Conservation (phyloP, 139 green algal genomes). For the Pleodorina starrii region DNA sequence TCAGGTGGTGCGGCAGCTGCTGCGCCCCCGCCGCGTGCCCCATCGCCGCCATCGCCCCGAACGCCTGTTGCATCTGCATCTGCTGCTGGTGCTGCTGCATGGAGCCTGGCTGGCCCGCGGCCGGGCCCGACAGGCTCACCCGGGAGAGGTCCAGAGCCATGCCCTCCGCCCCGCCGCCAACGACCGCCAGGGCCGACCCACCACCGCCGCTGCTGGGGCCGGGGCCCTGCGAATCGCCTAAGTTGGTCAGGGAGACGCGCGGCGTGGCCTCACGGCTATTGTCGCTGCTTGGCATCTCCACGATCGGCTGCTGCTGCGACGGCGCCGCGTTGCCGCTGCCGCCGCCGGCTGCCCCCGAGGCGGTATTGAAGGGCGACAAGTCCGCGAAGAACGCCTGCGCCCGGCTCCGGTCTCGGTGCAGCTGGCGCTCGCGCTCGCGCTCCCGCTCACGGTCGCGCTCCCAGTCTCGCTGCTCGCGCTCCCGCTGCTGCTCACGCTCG, state of each 20-base stretch:
- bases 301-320: neutral
- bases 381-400: constrained; percentile 42
- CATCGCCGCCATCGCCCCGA: neutral
- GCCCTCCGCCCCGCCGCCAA: neutral
- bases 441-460: neutral
- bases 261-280: constrained; percentile 36
- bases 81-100: constrained; percentile 28
- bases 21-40: neutral
- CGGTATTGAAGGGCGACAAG: constrained; percentile 47
- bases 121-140: neutral
- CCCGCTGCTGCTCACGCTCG: neutral
- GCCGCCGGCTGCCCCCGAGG: neutral
- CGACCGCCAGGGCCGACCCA: no score
- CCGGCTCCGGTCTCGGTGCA: neutral
- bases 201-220: neutral
- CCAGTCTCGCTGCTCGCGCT: neutral
- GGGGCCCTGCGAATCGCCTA: neutral
- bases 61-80: neutral
- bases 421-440: neutral
- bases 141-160: neutral
- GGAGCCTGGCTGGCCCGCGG: neutral
- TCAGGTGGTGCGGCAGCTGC: neutral
- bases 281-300: constrained; percentile 40
- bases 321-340: neutral
- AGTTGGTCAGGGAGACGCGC: constrained; percentile 13